Conservation (phyloP, 2,329 filamentous ascomycete genomes). For the Allantophomopsis lycopodina region DNA sequence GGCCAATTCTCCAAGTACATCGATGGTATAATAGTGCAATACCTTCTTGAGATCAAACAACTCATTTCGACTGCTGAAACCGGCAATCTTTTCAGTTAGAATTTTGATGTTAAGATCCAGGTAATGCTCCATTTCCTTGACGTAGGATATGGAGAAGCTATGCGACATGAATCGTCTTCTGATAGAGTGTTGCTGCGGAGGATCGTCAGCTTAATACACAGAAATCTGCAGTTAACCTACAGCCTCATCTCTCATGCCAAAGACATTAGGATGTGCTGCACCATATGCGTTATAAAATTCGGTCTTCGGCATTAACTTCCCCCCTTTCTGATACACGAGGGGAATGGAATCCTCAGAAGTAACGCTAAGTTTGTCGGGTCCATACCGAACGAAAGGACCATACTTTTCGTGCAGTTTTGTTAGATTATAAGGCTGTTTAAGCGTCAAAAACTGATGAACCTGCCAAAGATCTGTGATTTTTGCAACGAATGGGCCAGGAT, state of each 20-base stretch:
- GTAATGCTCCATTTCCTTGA: constrained; percentile 22
- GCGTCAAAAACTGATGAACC: constrained; percentile 18
- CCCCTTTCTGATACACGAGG: constrained; percentile 16
- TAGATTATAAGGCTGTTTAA: constrained; percentile 13
- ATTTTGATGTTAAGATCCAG: constrained; percentile 18
- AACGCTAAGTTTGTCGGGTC: constrained; percentile 16
- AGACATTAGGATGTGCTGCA: constrained; percentile 18
- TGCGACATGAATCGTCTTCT: constrained; percentile 18
- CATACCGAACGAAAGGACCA: constrained; percentile 12
- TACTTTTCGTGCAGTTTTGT: constrained; percentile 19
- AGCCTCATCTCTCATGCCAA: constrained; percentile 18
- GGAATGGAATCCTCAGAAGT: constrained; percentile 15
- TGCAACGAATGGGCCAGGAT: constrained; percentile 18
- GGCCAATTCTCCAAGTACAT: constrained; percentile 16
- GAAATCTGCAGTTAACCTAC: constrained; percentile 1
- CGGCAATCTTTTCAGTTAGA: constrained; percentile 11
- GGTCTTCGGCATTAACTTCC: constrained; percentile 17
- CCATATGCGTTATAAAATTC: constrained; percentile 21
- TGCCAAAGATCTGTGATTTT: constrained; percentile 20
- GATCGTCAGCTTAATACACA: not conserved
- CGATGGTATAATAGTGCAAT: constrained; percentile 14
- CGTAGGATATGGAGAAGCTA: constrained; percentile 17
- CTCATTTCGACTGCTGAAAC: constrained; percentile 3
- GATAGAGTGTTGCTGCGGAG: constrained; percentile 8
- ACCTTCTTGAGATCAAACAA: constrained; percentile 18